These are phyloP conservation scores for Hypoxylon sp. DNA, from an alignment of 2,329 filamentous ascomycete genomes.

Conservation along the genomic window DNA sequence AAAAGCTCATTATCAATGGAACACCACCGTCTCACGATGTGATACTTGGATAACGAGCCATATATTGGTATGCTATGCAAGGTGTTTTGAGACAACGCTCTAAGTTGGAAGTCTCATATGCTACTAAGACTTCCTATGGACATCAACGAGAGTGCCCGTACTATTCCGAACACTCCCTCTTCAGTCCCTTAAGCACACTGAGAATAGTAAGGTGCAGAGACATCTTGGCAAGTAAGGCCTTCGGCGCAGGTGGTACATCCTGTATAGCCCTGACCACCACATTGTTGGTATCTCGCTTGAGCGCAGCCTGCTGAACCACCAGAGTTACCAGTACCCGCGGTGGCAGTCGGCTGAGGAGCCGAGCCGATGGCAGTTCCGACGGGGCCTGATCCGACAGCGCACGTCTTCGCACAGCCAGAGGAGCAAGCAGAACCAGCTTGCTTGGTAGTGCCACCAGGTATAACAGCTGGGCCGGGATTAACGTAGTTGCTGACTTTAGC, in stretches of 20 bases:
- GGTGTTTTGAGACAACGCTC: neutral
- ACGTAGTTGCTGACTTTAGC: conserved; percentile 56
- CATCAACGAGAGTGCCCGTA: neutral
- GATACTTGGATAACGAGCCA: neutral
- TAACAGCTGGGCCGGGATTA: conserved; percentile 60
- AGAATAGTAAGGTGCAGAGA: conserved; percentile 57
- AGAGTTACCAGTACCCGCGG: conserved; percentile 28
- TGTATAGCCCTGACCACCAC: conserved; percentile 57
- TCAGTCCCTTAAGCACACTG: conserved; percentile 52
- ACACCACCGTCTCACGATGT: too few relatives aligned
- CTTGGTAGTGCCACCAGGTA: conserved; percentile 58
- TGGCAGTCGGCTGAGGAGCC: conserved; percentile 39
- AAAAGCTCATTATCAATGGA: neutral
- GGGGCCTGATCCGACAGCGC: conserved; percentile 52
- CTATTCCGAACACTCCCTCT: neutral
- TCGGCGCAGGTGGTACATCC: conserved; percentile 58
- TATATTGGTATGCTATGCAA: conserved; percentile 11
- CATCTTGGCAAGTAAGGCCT: conserved; percentile 54
- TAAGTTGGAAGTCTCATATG: neutral
- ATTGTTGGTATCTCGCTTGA: conserved; percentile 56
- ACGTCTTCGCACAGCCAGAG: conserved; percentile 57
- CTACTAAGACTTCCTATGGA: neutral
- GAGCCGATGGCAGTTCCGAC: conserved; percentile 47
- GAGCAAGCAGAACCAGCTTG: conserved; percentile 57
- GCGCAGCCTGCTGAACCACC: conserved; percentile 50